Conservation (phyloP, 1,284 basidiomycete species). For the Hemileccinum hortonii region DNA sequence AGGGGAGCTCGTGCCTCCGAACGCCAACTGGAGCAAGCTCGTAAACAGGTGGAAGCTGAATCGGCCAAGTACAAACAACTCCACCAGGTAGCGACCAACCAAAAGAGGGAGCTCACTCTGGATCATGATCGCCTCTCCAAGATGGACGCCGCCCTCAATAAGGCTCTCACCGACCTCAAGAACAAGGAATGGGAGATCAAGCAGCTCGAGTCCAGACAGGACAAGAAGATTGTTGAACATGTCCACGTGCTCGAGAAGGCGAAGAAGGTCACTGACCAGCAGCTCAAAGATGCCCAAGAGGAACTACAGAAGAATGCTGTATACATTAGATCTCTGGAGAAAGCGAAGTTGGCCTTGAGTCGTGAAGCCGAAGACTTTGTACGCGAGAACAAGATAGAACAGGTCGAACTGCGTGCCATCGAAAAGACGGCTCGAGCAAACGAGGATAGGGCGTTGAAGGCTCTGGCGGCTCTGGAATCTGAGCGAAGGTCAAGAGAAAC, state of each 20-base stretch:
- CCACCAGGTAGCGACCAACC: constrained; percentile 63
- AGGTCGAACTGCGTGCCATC: constrained; percentile 61
- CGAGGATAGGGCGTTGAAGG: constrained; percentile 58
- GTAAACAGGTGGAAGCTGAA: constrained; percentile 71
- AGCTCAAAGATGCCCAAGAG: constrained; percentile 78
- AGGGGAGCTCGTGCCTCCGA: constrained; percentile 76
- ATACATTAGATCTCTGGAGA: constrained; percentile 84
- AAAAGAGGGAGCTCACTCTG: constrained; percentile 67
- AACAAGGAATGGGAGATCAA: constrained; percentile 84
- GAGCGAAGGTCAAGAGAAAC: constrained; percentile 64
- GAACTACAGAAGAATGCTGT: constrained; percentile 73
- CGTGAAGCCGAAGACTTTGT: constrained; percentile 85
- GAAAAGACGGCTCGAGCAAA: constrained; percentile 64
- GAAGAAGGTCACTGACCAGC: constrained; percentile 92
- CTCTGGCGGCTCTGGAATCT: constrained; percentile 59
- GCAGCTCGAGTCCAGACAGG: constrained; percentile 82
- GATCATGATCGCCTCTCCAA: constrained; percentile 72
- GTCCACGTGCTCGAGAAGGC: constrained; percentile 97
- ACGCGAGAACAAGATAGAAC: constrained; percentile 75
- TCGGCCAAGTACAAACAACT: constrained; percentile 68
- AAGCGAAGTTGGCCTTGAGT: constrained; percentile 72
- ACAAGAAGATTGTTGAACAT: constrained; percentile 99
- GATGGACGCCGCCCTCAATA: constrained; percentile 80
- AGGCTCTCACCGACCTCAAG: constrained; percentile 77
- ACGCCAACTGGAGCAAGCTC: constrained; percentile 67